Conservation (phyloP, 2,329 filamentous ascomycete genomes). For the Fonsecaea erecta region DNA sequence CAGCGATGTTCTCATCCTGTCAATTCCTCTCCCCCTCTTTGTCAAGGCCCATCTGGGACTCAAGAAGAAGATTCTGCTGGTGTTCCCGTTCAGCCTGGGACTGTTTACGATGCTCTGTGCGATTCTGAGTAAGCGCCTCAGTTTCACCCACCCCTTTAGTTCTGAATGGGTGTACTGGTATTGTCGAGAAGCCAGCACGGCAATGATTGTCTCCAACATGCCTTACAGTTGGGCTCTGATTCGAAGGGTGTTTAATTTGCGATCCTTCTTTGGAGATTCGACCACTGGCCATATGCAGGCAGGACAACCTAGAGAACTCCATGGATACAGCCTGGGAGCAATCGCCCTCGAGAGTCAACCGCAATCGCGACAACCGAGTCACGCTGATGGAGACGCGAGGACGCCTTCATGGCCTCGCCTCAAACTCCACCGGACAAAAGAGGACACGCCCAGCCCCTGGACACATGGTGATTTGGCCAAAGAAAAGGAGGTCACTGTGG, state of each 20-base stretch:
- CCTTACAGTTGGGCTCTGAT: conserved; percentile 65
- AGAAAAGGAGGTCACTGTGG: conserved; percentile 25
- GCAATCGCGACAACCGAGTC: conserved; percentile 22
- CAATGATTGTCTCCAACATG: conserved; percentile 65
- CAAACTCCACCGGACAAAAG: conserved; percentile 6
- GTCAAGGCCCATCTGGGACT: conserved; percentile 47
- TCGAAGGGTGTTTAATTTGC: conserved; percentile 51
- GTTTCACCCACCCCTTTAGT: conserved; percentile 62
- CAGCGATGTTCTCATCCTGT: conserved; percentile 52
- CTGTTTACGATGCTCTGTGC: conserved; percentile 62
- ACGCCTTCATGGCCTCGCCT: conserved; percentile 20
- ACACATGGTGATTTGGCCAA: background rate
- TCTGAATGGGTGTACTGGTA: conserved; percentile 65
- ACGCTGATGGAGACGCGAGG: conserved; percentile 7
- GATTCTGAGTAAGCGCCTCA: conserved; percentile 66
- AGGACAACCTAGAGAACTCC: conserved; percentile 22
- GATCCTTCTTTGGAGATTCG: conserved; percentile 40
- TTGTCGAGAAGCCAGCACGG: conserved; percentile 63
- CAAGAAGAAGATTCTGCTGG: conserved; percentile 58
- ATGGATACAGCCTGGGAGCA: conserved; percentile 26
- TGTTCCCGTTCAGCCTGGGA: conserved; percentile 62
- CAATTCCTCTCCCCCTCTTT: conserved; percentile 54
- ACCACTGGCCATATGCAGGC: conserved; percentile 26
- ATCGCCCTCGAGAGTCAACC: conserved; percentile 17
- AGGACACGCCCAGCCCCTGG: conserved; percentile 6